These are phyloP conservation scores for Pleurotus eryngii DNA, from an alignment of 768 basidiomycete species.

Conservation along the genomic window DNA sequence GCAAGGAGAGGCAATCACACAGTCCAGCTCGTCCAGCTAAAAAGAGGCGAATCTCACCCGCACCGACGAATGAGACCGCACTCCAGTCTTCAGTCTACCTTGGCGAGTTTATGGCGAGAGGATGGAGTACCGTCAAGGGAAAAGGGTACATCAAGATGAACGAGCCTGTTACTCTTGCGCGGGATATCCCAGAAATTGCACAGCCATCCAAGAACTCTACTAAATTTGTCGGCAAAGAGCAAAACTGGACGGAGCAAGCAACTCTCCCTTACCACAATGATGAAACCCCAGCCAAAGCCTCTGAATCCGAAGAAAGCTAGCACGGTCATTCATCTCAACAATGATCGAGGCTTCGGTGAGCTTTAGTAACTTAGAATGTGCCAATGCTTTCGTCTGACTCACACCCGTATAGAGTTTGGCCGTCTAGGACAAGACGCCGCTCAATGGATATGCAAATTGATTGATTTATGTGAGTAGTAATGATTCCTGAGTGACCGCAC, in stretches of 20 bases:
- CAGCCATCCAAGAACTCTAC: background rate
- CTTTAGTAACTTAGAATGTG: background rate
- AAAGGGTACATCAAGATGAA: conserved; percentile 63
- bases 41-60: conserved; percentile 47
- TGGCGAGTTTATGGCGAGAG: conserved; percentile 70
- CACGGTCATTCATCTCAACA: conserved; percentile 65
- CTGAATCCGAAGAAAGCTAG: conserved; percentile 49
- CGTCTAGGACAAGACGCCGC: conserved; percentile 68
- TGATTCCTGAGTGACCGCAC: background rate
- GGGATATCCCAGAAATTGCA: conserved; percentile 43
- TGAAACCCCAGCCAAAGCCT: conserved; percentile 53
- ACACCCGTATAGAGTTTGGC: conserved; percentile 61
- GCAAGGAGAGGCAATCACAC: background rate
- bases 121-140: conserved; percentile 77
- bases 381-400: background rate
- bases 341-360: conserved; percentile 62
- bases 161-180: conserved; percentile 57
- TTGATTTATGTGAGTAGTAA: conserved; percentile 57
- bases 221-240: conserved; percentile 18
- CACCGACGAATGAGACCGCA: conserved; percentile 15
- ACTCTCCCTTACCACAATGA: conserved; percentile 60
- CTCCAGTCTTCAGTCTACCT: conserved; percentile 43
- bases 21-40: conserved; percentile 41
- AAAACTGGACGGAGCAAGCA: conserved; percentile 44
- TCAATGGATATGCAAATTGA: conserved; percentile 68